Base-by-base conservation (phyloP, 1,139 yeast species). In the Suhomyces chickasaworum region DNA sequence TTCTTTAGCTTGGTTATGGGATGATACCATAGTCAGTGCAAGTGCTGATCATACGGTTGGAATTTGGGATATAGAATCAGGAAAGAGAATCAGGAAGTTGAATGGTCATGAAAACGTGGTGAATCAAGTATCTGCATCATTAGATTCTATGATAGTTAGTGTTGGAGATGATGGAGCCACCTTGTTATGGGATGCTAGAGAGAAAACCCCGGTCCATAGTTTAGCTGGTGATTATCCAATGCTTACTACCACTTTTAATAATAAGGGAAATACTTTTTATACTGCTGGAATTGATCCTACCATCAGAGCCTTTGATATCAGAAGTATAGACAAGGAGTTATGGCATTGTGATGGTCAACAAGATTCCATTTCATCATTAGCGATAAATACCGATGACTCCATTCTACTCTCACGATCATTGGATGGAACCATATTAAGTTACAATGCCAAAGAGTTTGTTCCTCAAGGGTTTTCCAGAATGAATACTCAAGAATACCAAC, bases 211-310 rank as follows among this genome's bases (percentile, higher is more conserved):
- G 1, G 66, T 76, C 0, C 56, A 57, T 3, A 59, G 53, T 18
- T 64, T 81, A 40, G 58, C 65, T 13, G 72, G 83, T 0, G 73
- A 72, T 2, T 84, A 70, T 55, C 93, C 95, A 0, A 55, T 87
- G 1, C 63, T 86, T 15, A 70, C 88, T 0, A 79, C 84, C 6
- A 74, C 77, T 1, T 59, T 68, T 44, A 65, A 65, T 46, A 51
- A 58, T 3, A 61, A 61, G 29, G 83, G 78, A 1, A 57, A 66
- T 9, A 65, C 65, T 7, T 54, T 86, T 3, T 87, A 73, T 53
- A 69, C 80, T 4, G 71, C 84, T 0, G 96, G 96, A 0, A 78
- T 88, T 3, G 93, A 87, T 49, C 85, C 89, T 1, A 64, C 71
- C 0, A 73, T 88, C 0, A 61, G 67, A 41, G 84, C 83, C 1